Evolutionary conservation across 768 basidiomycete species (phyloP).

Genomic region (Boletus sensibilis): DNA sequence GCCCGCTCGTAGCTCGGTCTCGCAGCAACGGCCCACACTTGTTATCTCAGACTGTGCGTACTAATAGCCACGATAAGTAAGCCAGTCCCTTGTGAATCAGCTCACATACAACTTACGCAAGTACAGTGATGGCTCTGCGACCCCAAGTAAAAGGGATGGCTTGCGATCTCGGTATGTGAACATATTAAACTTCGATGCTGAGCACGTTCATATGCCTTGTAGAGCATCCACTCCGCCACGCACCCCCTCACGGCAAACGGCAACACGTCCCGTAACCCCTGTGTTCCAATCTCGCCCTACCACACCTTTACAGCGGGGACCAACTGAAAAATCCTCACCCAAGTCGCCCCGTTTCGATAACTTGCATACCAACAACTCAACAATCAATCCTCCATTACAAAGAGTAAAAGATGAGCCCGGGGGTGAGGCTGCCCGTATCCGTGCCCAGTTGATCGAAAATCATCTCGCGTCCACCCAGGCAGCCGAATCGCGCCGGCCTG

Average conservation of each 20-base stretch:
- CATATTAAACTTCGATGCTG: neutral
- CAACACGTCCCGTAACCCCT: slow-evolving; percentile 17
- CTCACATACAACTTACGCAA: slow-evolving; percentile 1
- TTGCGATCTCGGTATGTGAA: slow-evolving; percentile 17
- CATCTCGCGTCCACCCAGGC: slow-evolving; percentile 49
- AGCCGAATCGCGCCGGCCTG: slow-evolving; percentile 64
- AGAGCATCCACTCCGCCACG: slow-evolving; percentile 22
- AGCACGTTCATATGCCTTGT: neutral
- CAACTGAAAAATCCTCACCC: neutral
- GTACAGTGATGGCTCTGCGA: slow-evolving; percentile 1
- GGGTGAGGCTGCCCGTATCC: slow-evolving; percentile 61
- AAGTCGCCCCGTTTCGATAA: neutral
- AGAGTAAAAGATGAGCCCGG: slow-evolving; percentile 34
- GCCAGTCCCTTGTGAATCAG: neutral
- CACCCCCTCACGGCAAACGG: slow-evolving; percentile 14
- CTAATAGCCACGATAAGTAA: slow-evolving; percentile 12
- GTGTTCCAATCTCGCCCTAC: slow-evolving; percentile 10
- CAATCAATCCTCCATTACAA: neutral
- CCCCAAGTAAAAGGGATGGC: slow-evolving; percentile 1
- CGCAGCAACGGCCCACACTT: slow-evolving; percentile 20
- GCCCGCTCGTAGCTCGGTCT: slow-evolving; percentile 24
- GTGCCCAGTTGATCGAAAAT: slow-evolving; percentile 51
- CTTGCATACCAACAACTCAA: neutral
- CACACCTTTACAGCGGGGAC: slow-evolving; percentile 9
- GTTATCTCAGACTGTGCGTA: slow-evolving; percentile 1